A percentile compares a stretch with the other conserved stretches of the same genome.
Evolutionary conservation across 805 yeast genomes (phyloP).

Genomic region (Yamadazyma laniorum): DNA sequence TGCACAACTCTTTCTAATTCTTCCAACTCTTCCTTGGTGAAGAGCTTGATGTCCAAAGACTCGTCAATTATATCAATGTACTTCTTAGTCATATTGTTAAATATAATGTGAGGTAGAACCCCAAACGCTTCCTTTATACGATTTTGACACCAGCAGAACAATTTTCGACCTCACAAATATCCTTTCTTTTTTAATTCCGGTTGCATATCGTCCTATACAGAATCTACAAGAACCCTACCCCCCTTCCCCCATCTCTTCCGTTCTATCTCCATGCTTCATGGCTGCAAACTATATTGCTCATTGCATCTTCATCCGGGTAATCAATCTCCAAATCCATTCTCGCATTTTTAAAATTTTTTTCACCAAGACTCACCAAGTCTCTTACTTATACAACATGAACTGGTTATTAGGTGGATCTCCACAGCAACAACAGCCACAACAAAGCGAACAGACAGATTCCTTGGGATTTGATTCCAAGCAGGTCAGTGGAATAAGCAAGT

Average conservation of each 20-base stretch:
- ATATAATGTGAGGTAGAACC: no score
- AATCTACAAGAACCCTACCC: no score
- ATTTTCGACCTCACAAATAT: no score
- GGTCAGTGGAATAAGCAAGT: conserved; percentile 60
- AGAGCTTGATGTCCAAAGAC: conserved; percentile 13
- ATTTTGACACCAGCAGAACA: no score
- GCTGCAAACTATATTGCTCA: conserved; percentile 9
- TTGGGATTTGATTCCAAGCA: conserved; percentile 67
- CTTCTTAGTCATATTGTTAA: background rate
- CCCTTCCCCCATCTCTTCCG: no score
- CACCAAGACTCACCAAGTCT: background rate
- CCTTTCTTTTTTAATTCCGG: no score
- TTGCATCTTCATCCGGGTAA: conserved; percentile 7
- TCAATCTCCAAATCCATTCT: background rate
- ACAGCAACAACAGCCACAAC: conserved; percentile 14
- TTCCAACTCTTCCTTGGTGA: conserved; percentile 6
- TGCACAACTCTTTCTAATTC: conserved; percentile 4
- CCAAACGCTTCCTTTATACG: no score
- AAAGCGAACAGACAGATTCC: conserved; percentile 24
- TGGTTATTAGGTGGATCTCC: conserved; percentile 50
- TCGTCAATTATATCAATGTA: conserved; percentile 18
- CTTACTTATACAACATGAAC: conserved; percentile 8
- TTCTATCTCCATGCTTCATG: no score
- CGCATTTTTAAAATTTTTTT: conserved; percentile 9
- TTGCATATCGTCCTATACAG: no score